Base-by-base conservation (phyloP, 805 yeast genomes). In the Sugiyamaella chiloensis region DNA sequence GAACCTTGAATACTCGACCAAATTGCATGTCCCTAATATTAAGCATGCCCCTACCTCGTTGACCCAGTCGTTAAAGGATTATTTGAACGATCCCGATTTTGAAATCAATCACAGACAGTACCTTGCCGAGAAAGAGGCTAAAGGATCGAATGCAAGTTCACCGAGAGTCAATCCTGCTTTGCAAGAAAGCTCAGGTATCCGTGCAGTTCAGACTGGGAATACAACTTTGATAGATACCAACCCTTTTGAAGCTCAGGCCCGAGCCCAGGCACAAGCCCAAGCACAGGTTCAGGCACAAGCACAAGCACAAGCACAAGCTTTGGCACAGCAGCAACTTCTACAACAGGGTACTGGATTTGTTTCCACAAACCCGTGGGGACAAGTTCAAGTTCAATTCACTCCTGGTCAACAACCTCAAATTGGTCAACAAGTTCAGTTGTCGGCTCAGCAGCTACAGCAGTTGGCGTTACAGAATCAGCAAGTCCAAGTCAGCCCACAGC, bases 41-140 rank as follows among this genome's bases (percentile, higher is more conserved):
- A 87, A 87, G 63, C 99, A 93, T 67, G 98, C 98, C 1, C 97
- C 97, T 19, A 90, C 97, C 2, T 93, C 96, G 21, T 74, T 93
- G 54, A 85, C 96, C 2, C 76, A 81, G 27, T 83, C 95, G 11
- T 76, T 93, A 52, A 93, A 88, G 62, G 96, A 90, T 57, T 95
- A 91, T 64, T 70, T 93, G 55, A 77, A 82, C 55, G 97, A 91
- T 61, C 88, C 90, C 6, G 82, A 83, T 57, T 88, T 88, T 66
- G 96, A 88, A 56, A 67, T 70, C 6, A 88, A 87, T 62, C 78
- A 95, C 63, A 71, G 81, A 51, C 95, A 86, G 60, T 88, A 85
- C 60, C 66, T 87, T 52, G 80, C 80, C 32, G 91, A 86, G 58
- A 81, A 78, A 65, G 74, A 70, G 44, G 72, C 66, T 19, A 72